Base-by-base conservation (phyloP, 2,329 filamentous ascomycete genomes). In the Coleophoma cylindrospora region DNA sequence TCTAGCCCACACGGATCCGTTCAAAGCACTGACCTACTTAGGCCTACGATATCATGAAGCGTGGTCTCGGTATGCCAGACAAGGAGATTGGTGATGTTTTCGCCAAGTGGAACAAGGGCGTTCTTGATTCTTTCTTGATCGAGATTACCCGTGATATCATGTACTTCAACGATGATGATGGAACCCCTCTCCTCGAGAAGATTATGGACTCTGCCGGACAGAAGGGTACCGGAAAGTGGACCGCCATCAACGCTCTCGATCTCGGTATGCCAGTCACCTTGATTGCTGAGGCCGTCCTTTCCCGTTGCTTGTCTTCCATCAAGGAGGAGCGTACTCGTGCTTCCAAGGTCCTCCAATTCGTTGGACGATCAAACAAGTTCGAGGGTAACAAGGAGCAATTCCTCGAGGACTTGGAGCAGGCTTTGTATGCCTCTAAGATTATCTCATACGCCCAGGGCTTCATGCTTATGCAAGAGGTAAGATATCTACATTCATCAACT, bases 221-320 rank as follows among this genome's bases (percentile, higher is more conserved):
- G 81, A 99, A 99, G 81, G 94, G 94, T 76, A 97, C 94, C 63
- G 94, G 94, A 76, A 97, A 99, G 83, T 99, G 94, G 94, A 99
- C 94, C 61, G 92, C 94, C 67, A 95, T 99, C 77, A 99, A 99
- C 76, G 91, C 94, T 60, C 86, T 99, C 54, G 94, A 99, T 72
- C 87, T 99, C 56, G 94, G 94, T 67, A 95, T 95, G 90, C 94
- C 94, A 68, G 94, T 99, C 64, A 97, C 94, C 55, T 79, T 99
- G 64, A 99, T 99, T 63, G 94, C 92, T 56, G 94, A 99, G 81
- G 87, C 94, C 61, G 94, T 99, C 64, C 91, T 97, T 68, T 83
- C 91, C 61, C 89, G 94, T 67, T 97, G 94, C 81, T 72, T 99
- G 72, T 95, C 89, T 62, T 87, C 87, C 58, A 83, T 97, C 76